These are phyloP conservation scores for Sporothrix sp. DNA, from an alignment of 2,329 filamentous ascomycete genomes.

Conservation along the genomic window DNA sequence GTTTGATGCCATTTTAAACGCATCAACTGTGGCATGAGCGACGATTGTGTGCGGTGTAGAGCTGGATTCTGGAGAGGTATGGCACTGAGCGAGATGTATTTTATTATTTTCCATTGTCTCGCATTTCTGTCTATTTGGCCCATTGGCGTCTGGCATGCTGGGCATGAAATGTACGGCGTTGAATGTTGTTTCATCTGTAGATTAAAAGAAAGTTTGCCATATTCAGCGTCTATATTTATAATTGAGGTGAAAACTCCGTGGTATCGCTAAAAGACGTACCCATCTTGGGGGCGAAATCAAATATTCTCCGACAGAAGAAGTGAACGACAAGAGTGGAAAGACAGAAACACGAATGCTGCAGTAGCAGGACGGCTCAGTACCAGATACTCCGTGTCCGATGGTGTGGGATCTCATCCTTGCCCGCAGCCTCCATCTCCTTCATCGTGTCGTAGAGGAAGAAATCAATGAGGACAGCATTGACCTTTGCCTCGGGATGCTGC, in stretches of 20 bases:
- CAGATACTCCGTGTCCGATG: conserved; percentile 89
- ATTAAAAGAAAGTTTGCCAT: conserved; percentile 1
- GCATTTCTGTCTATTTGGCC: neutral
- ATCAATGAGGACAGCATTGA: conserved; percentile 90
- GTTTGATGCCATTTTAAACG: conserved; percentile 58
- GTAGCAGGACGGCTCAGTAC: conserved; percentile 42
- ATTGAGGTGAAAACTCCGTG: neutral
- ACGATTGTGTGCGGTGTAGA: too few relatives aligned
- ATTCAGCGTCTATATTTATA: neutral
- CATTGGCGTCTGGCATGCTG: neutral
- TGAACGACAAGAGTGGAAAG: neutral
- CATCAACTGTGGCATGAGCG: conserved; percentile 25
- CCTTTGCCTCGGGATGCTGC: conserved; percentile 57
- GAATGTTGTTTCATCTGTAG: too few relatives aligned
- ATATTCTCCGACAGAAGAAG: neutral
- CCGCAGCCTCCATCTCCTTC: conserved; percentile 65
- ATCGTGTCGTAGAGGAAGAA: conserved; percentile 95
- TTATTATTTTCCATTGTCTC: neutral
- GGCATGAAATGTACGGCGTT: too few relatives aligned
- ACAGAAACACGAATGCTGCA: neutral
- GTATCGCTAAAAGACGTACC: conserved; percentile 3
- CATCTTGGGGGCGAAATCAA: neutral
- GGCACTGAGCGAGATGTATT: neutral
- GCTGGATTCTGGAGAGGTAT: neutral
- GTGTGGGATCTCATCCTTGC: conserved; percentile 60